Conservation (phyloP, 352 stramenopile genomes). For the Halophytophthora batemanensis region DNA sequence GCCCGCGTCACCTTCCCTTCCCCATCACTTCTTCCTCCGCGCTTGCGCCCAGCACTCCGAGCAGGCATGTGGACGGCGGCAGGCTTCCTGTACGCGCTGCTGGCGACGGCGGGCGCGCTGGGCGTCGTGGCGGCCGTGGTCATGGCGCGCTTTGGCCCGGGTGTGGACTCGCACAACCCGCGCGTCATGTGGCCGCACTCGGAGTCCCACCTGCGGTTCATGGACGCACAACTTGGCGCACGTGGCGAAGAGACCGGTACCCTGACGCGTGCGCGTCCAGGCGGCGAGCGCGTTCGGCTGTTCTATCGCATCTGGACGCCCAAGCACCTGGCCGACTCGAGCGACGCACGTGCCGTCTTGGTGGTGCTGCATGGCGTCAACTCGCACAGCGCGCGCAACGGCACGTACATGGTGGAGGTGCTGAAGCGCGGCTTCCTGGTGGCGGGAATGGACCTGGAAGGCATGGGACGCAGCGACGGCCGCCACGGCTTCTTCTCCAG, state of each 20-base stretch:
- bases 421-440: slow-evolving; percentile 63
- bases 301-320: slow-evolving; percentile 79
- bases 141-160: slow-evolving; percentile 49
- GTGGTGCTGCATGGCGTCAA: slow-evolving; percentile 76
- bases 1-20: no score
- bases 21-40: no score
- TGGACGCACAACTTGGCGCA: slow-evolving; percentile 39
- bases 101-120: slow-evolving; percentile 12
- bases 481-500: slow-evolving; percentile 75
- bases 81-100: slow-evolving; percentile 9
- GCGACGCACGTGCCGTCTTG: slow-evolving; percentile 48
- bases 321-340: slow-evolving; percentile 28
- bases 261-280: slow-evolving; percentile 36
- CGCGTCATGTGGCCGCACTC: slow-evolving; percentile 37
- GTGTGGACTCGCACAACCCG: slow-evolving; percentile 46
- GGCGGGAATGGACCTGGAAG: slow-evolving; percentile 64
- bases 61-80: slow-evolving; percentile 22
- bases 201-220: slow-evolving; percentile 48
- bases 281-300: slow-evolving; percentile 37
- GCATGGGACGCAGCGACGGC: slow-evolving; percentile 73
- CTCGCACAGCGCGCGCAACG: slow-evolving; percentile 77
- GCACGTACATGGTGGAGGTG: slow-evolving; percentile 68
- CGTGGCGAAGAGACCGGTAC: slow-evolving; percentile 52
- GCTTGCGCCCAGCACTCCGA: no score
- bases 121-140: slow-evolving; percentile 22